phyloP scores from a whole-genome alignment of 495 filamentous ascomycete species.

The Podospora australis region DNA sequence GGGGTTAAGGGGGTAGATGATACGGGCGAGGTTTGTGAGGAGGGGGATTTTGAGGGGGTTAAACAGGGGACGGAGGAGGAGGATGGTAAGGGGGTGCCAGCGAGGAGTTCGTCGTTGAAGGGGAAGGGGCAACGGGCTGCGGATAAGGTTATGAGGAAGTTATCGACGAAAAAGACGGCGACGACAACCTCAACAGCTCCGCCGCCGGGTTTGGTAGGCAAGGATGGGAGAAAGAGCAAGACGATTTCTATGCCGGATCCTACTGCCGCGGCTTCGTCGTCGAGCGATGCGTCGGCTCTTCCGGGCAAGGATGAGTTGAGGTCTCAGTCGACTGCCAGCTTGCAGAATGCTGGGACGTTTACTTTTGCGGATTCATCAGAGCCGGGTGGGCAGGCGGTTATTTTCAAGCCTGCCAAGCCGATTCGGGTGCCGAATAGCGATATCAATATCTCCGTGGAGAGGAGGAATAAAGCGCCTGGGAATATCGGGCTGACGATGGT shows the following conservation, averaged over 20 bases:
- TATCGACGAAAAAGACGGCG: constrained; percentile 14
- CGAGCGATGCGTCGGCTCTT: neutral
- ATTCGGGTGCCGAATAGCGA: constrained; percentile 73
- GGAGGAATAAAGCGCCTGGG: constrained; percentile 60
- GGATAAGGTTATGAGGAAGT: constrained; percentile 19
- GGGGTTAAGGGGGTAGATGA: constrained; percentile 17
- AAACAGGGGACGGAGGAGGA: neutral
- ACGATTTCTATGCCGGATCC: constrained; percentile 21
- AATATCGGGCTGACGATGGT: constrained; percentile 80
- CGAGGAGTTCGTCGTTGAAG: constrained; percentile 18
- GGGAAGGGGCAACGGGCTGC: constrained; percentile 10
- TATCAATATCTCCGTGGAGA: constrained; percentile 83
- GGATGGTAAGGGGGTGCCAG: constrained; percentile 4
- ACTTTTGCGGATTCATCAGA: constrained; percentile 28
- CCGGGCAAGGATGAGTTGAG: constrained; percentile 7
- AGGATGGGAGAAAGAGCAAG: constrained; percentile 15
- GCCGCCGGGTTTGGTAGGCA: constrained; percentile 10
- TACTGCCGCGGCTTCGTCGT: neutral
- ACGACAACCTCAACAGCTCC: neutral
- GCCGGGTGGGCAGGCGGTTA: constrained; percentile 56
- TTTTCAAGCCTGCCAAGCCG: constrained; percentile 59
- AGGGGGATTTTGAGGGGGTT: constrained; percentile 15
- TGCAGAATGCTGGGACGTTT: constrained; percentile 7
- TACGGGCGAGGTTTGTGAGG: constrained; percentile 22
- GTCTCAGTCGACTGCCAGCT: constrained; percentile 18